These are phyloP conservation scores for Neurospora sp. DNA, from an alignment of 495 filamentous ascomycete species.

Conservation along the genomic window DNA sequence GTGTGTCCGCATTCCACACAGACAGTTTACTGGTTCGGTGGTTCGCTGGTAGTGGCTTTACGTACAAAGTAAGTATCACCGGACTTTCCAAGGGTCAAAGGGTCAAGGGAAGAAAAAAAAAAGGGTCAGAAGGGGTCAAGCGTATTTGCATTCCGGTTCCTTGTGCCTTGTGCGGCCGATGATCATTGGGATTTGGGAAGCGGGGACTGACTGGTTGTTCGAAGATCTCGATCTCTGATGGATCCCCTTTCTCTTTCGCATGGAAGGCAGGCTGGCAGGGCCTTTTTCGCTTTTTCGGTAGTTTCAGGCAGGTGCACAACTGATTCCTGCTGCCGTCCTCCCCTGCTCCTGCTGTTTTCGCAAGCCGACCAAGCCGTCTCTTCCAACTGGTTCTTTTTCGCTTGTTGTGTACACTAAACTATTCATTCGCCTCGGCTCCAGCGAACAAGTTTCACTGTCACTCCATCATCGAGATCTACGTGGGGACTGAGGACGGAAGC, in stretches of 20 bases:
- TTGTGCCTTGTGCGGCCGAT: background rate
- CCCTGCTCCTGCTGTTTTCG: background rate
- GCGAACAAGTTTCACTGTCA: background rate
- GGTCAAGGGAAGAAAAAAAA: background rate
- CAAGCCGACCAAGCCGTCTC: background rate
- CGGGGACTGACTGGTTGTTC: background rate
- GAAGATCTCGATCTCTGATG: background rate
- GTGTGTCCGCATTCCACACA: background rate
- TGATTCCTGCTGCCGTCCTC: background rate
- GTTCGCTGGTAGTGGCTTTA: background rate
- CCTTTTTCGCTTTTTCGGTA: background rate
- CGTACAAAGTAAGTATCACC: background rate
- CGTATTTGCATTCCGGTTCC: background rate
- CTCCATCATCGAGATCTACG: background rate
- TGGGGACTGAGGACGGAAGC: background rate
- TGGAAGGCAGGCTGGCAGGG: background rate
- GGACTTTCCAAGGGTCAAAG: background rate
- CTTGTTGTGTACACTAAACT: background rate
- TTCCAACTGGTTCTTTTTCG: background rate
- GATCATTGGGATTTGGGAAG: background rate
- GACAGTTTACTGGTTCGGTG: background rate
- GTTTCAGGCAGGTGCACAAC: background rate
- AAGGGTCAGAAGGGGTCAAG: background rate
- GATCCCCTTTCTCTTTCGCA: background rate
- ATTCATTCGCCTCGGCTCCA: background rate